Evolutionary conservation across 1,284 basidiomycete species (phyloP).

Genomic region (Coniferiporia sulphurascens): DNA sequence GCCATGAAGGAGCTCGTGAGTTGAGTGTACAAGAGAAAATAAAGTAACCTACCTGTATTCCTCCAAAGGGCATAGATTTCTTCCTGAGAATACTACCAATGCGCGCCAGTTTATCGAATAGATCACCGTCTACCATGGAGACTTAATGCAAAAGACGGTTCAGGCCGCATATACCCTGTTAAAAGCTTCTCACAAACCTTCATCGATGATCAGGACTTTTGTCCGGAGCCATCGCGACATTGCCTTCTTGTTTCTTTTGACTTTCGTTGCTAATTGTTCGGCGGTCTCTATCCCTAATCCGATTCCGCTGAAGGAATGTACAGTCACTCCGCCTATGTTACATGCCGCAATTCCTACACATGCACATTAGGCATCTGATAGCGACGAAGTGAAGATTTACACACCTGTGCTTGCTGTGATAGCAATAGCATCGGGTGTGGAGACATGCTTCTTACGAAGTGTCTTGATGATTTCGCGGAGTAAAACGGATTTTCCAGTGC

Average conservation of each 20-base stretch:
- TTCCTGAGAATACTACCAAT: conserved; percentile 65
- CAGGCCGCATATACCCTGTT: not conserved
- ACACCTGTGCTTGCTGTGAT: conserved; percentile 50
- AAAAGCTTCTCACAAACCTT: conserved; percentile 50
- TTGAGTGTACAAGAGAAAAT: not conserved
- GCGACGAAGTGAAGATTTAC: not conserved
- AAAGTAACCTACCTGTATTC: conserved; percentile 68
- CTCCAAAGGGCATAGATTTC: conserved; percentile 78
- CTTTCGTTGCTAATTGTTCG: conserved; percentile 60
- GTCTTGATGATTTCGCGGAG: conserved; percentile 81
- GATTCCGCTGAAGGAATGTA: conserved; percentile 92
- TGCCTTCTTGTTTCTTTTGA: conserved; percentile 71
- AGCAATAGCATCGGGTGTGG: conserved; percentile 43
- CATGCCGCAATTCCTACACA: conserved; percentile 80
- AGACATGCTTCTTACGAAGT: conserved; percentile 38
- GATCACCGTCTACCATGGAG: conserved; percentile 93
- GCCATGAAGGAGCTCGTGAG: conserved; percentile 8
- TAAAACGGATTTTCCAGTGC: conserved; percentile 93
- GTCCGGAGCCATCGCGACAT: conserved; percentile 66
- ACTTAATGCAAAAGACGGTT: conserved; percentile 43
- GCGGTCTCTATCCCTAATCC: conserved; percentile 75
- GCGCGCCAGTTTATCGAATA: conserved; percentile 80
- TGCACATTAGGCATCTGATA: conserved; percentile 25
- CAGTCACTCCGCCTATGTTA: conserved; percentile 89
- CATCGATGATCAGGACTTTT: conserved; percentile 89